Evolutionary conservation across 2,329 filamentous ascomycete genomes (phyloP), one percentile per base, ranked within the genome.

Genomic region (Fusarium caatingaense): DNA sequence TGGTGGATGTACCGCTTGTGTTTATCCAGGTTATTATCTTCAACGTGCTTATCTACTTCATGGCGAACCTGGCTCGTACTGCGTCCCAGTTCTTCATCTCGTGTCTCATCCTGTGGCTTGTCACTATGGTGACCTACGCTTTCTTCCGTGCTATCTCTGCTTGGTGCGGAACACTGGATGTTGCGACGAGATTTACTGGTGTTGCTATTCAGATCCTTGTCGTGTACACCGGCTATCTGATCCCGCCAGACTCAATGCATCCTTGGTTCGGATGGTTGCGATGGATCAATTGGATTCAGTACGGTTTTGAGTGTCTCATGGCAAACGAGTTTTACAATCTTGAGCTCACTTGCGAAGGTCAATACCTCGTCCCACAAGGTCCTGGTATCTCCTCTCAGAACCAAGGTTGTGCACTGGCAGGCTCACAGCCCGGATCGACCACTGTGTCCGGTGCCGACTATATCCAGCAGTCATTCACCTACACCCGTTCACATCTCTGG

Each of bases 41-140:
- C 80, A 92, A 92, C 66, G 49, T 93, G 41, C 86, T 90, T 20
- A 83, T 94, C 40, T 95, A 94, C 81, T 94, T 94, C 79, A 90
- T 95, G 90, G 87, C 90, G 1, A 89, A 91, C 53, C 83, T 95
- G 3, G 85, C 90, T 56, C 82, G 90, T 28, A 87, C 88, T 28
- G 85, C 91, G 1, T 89, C 88, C 45, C 85, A 90, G 25, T 92
- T 91, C 77, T 92, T 91, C 76, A 89, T 90, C 56, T 87, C 88
- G 71, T 85, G 88, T 64, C 78, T 91, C 2, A 88, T 92, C 66
- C 85, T 88, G 0, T 90, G 88, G 77, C 78, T 85, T 1, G 83
- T 85, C 15, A 89, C 85, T 1, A 83, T 91, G 64, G 81, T 82
- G 20, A 87, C 91, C 78, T 86, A 86, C 11, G 83, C 85, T 0